Evolutionary conservation across 179 eudicot genomes (phyloP).

Genomic region (Silene noctiflora): DNA sequence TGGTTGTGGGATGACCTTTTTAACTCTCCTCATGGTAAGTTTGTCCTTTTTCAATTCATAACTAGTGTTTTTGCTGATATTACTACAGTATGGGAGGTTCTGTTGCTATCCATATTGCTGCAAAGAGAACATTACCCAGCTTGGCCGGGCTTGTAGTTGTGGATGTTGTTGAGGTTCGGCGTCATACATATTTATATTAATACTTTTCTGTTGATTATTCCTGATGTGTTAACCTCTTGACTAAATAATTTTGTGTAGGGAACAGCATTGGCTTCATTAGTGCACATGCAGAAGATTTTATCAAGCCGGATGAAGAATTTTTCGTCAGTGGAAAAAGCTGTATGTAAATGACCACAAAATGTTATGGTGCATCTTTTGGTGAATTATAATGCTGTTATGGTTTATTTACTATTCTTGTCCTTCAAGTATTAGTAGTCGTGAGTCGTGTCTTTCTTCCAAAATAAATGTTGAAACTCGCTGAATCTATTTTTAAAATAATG

Average conservation of each 20-base stretch:
- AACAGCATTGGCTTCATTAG: conserved; percentile 91
- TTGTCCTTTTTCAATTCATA: not conserved
- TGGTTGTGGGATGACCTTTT: not conserved
- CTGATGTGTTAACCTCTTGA: not conserved
- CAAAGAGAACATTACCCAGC: conserved; percentile 60
- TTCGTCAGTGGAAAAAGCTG: conserved; percentile 77
- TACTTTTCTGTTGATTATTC: not conserved
- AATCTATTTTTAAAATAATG: no score
- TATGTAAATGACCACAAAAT: conserved; percentile 26
- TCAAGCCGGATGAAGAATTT: conserved; percentile 74
- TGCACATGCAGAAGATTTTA: conserved; percentile 86
- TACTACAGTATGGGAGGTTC: conserved; percentile 90
- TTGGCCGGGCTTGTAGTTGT: conserved; percentile 86
- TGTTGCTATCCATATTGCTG: conserved; percentile 87
- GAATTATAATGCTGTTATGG: not conserved
- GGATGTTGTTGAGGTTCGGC: conserved; percentile 92
- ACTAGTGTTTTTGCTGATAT: conserved; percentile 10
- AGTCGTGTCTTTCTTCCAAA: not conserved
- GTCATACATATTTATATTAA: not conserved
- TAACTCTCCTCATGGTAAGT: not conserved
- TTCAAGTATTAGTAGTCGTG: not conserved
- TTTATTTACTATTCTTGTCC: not conserved
- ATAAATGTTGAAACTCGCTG: no score
- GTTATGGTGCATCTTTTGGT: conserved; percentile 9
- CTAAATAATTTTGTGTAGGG: conserved; percentile 47